A percentile compares a stretch with the other conserved stretches of the same genome.
Conservation (phyloP, 2,329 filamentous ascomycete genomes). For the Neofusicoccum laricinum region DNA sequence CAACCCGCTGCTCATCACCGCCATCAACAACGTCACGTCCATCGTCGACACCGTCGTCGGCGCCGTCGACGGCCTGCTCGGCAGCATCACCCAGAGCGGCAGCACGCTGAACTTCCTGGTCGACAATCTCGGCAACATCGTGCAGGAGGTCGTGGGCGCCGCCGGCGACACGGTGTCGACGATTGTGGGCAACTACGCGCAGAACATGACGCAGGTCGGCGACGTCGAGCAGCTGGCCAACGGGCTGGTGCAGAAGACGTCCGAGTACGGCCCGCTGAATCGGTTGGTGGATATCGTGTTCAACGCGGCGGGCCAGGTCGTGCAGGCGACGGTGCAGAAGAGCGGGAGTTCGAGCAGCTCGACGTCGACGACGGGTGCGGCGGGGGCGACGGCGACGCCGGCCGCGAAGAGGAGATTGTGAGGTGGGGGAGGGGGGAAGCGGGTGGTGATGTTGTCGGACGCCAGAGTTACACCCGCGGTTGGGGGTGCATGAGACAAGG, state of each 20-base stretch:
- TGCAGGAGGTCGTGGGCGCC: constrained; percentile 54
- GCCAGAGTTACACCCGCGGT: no score
- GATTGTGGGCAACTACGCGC: constrained; percentile 58
- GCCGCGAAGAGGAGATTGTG: constrained; percentile 19
- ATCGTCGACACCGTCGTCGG: constrained; percentile 51
- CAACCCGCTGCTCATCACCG: constrained; percentile 58
- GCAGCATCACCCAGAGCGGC: constrained; percentile 56
- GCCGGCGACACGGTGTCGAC: constrained; percentile 45
- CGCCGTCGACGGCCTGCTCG: constrained; percentile 58
- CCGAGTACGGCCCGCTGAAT: constrained; percentile 49
- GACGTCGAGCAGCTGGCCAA: constrained; percentile 34
- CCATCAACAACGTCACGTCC: constrained; percentile 53
- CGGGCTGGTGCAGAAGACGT: constrained; percentile 51
- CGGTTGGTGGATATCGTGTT: constrained; percentile 56
- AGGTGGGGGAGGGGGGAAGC: neutral
- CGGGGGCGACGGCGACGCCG: constrained; percentile 28
- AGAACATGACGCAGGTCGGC: constrained; percentile 58
- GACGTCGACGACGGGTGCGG: constrained; percentile 19
- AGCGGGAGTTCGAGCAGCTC: constrained; percentile 23
- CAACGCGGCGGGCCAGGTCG: constrained; percentile 54
- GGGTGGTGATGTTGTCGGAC: neutral
- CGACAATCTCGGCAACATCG: constrained; percentile 62
- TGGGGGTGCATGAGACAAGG: no score
- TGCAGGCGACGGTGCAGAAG: constrained; percentile 47
- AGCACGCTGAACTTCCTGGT: constrained; percentile 55